Conservation (phyloP, 23 red algal genomes). For the Gracilaria domingensis region DNA sequence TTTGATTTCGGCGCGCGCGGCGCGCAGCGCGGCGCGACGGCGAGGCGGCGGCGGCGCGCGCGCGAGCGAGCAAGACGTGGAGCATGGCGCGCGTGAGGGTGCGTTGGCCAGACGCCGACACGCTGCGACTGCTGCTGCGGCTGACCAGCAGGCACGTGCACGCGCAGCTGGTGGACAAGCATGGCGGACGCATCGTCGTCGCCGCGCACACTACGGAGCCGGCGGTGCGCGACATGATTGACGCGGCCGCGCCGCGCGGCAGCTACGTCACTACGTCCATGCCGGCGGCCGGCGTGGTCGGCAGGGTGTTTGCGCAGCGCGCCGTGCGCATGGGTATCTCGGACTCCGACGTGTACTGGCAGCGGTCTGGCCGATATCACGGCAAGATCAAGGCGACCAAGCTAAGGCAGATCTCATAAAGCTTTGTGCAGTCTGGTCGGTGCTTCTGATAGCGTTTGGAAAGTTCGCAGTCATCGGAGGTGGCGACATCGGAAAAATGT, state of each 20-base stretch:
- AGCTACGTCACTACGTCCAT: constrained; percentile 62
- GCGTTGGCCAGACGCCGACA: constrained; percentile 5
- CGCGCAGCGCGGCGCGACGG: no score
- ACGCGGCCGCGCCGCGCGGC: not conserved
- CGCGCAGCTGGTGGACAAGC: constrained; percentile 78
- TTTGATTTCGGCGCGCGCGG: no score
- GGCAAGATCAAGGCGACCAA: no score
- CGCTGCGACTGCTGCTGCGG: constrained; percentile 61
- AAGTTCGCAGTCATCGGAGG: no score
- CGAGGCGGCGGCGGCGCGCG: no score
- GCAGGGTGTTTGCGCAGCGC: constrained; percentile 53
- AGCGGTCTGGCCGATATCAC: no score
- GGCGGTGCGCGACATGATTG: constrained; percentile 21
- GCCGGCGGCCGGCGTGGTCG: constrained; percentile 50
- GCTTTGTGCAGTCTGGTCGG: no score
- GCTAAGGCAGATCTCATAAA: no score
- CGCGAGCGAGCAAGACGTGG: no score
- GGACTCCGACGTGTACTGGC: no score
- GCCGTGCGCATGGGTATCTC: constrained; percentile 36
- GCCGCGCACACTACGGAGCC: constrained; percentile 72
- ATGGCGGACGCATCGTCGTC: constrained; percentile 25
- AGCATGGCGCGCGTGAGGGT: constrained; percentile 54
- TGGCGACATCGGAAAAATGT: no score
- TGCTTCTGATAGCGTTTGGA: no score
- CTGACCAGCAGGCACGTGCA: constrained; percentile 79